phyloP scores from a whole-genome alignment of 352 stramenopile genomes.

The Globisporangium radiosum region DNA sequence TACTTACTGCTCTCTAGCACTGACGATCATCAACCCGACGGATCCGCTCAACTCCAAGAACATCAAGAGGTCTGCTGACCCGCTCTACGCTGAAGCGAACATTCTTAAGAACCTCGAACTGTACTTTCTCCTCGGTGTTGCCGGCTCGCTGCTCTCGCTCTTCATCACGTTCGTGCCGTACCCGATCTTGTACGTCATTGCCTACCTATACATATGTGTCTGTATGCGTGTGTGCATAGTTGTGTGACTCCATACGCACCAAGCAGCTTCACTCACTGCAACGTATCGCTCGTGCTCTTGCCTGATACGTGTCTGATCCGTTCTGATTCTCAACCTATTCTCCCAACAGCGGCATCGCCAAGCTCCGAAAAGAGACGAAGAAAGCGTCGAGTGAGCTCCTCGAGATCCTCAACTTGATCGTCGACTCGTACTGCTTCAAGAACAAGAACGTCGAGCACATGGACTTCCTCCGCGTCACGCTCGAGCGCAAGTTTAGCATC shows the following conservation, averaged over 20 bases:
- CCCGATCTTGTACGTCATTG: slow-evolving; percentile 43
- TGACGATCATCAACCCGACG: slow-evolving; percentile 57
- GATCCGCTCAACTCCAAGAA: slow-evolving; percentile 25
- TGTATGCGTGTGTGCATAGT: neutral
- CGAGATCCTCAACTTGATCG: slow-evolving; percentile 47
- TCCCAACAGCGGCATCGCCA: slow-evolving; percentile 22
- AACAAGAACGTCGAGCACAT: slow-evolving; percentile 70
- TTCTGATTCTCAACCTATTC: neutral
- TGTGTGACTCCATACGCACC: too few species aligned
- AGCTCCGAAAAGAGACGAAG: slow-evolving; percentile 21
- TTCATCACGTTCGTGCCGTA: slow-evolving; percentile 55
- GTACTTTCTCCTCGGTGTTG: slow-evolving; percentile 47
- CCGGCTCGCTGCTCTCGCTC: slow-evolving; percentile 39
- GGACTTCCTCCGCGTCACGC: slow-evolving; percentile 37
- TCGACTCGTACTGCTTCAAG: slow-evolving; percentile 85
- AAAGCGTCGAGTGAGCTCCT: slow-evolving; percentile 26
- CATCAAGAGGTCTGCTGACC: slow-evolving; percentile 33
- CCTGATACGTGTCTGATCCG: too few species aligned
- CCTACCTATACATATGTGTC: neutral
- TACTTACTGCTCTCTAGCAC: slow-evolving; percentile 13
- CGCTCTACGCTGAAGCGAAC: slow-evolving; percentile 29
- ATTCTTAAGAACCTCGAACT: slow-evolving; percentile 43
- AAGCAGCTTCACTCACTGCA: too few species aligned
- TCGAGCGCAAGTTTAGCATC: slow-evolving; percentile 34
- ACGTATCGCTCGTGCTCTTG: too few species aligned